These are phyloP conservation scores for Ceratobasidium sp. DNA, from an alignment of 1,284 basidiomycete genomes.

Conservation along the genomic window DNA sequence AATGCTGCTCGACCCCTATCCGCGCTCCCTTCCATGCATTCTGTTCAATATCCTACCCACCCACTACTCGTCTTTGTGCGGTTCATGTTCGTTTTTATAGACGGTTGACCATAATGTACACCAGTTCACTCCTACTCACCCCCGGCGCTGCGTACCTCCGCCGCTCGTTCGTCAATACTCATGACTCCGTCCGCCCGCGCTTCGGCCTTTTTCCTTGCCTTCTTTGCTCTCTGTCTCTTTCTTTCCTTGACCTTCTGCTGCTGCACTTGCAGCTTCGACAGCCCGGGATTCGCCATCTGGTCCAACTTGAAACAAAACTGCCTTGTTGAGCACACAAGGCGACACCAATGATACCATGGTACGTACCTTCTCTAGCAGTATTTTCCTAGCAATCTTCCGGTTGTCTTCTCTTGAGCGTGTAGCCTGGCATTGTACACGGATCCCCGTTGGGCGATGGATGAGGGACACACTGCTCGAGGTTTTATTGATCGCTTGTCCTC, in stretches of 20 bases:
- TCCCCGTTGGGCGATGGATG: slow-evolving; percentile 75
- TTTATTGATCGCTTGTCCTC: slow-evolving; percentile 86
- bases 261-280: slow-evolving; percentile 71
- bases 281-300: slow-evolving; percentile 69
- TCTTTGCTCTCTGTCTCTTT: slow-evolving; percentile 70
- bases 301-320: slow-evolving; percentile 62
- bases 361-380: slow-evolving; percentile 71
- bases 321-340: slow-evolving; percentile 38
- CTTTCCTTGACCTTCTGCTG: slow-evolving; percentile 73
- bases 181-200: slow-evolving; percentile 49
- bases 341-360: slow-evolving; percentile 37
- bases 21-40: not conserved
- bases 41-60: not conserved
- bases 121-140: not conserved
- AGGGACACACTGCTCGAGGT: slow-evolving; percentile 65
- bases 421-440: slow-evolving; percentile 78
- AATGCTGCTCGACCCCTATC: not conserved
- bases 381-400: slow-evolving; percentile 69
- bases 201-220: slow-evolving; percentile 67
- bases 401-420: slow-evolving; percentile 76
- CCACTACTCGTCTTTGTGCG: not conserved
- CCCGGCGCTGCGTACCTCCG: not conserved
- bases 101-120: slow-evolving; percentile 6
- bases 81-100: not conserved
- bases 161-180: not conserved